phyloP scores from a whole-genome alignment of 2,329 filamentous ascomycete genomes.

The Xylariaceae sp. region DNA sequence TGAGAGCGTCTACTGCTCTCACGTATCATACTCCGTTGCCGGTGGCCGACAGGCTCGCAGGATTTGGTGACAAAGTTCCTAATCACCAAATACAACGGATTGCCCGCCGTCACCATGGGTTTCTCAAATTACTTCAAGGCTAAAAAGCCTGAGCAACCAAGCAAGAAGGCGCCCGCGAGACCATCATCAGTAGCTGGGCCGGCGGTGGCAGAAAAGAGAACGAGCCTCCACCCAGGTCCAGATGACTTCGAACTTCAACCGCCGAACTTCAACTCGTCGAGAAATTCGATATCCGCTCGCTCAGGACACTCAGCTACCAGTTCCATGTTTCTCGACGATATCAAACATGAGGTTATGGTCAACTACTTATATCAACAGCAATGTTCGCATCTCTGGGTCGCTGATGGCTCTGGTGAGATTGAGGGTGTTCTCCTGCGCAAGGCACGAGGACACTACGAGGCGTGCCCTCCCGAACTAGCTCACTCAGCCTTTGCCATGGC shows the following conservation, averaged over 20 bases:
- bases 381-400: slow-evolving; percentile 70
- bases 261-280: slow-evolving; percentile 48
- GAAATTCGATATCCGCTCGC: slow-evolving; percentile 48
- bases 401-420: slow-evolving; percentile 61
- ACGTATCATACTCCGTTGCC: no score
- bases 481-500: slow-evolving; percentile 61
- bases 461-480: slow-evolving; percentile 63
- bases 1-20: no score
- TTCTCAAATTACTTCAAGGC: slow-evolving; percentile 61
- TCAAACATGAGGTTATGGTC: slow-evolving; percentile 79
- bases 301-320: slow-evolving; percentile 45
- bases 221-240: slow-evolving; percentile 26
- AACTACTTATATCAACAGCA: slow-evolving; percentile 80
- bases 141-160: slow-evolving; percentile 36
- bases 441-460: slow-evolving; percentile 64
- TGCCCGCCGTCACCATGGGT: slow-evolving; percentile 45
- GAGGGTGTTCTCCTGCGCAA: slow-evolving; percentile 73
- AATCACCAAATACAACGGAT: background rate
- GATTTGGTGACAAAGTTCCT: no score
- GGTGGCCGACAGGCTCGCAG: no score
- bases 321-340: slow-evolving; percentile 62
- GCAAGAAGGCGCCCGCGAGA: slow-evolving; percentile 21
- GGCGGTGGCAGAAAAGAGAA: slow-evolving; percentile 35
- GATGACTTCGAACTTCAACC: slow-evolving; percentile 48
- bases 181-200: slow-evolving; percentile 24